phyloP scores from a whole-genome alignment of 2,329 filamentous ascomycete species.

The Talaromyces rugulosus region DNA sequence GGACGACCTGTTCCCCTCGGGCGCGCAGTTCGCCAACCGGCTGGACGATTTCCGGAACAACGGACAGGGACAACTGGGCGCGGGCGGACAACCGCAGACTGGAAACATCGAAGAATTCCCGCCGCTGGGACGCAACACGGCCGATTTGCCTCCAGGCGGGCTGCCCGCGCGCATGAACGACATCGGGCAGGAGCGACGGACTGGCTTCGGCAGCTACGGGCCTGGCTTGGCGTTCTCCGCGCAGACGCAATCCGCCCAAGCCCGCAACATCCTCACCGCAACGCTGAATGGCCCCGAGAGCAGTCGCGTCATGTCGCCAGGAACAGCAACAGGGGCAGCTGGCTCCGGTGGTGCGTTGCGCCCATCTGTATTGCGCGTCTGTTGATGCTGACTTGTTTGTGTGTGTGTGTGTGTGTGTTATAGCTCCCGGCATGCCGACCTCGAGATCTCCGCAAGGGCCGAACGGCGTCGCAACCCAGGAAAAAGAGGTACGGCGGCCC shows the following conservation, averaged over 20 bases:
- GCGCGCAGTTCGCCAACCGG: slow-evolving; percentile 48
- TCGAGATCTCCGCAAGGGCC: slow-evolving; percentile 42
- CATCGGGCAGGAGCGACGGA: slow-evolving; percentile 47
- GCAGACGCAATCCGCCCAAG: slow-evolving; percentile 35
- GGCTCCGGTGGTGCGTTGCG: slow-evolving; percentile 20
- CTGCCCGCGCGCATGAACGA: slow-evolving; percentile 37
- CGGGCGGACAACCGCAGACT: slow-evolving; percentile 49
- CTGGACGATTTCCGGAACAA: slow-evolving; percentile 56
- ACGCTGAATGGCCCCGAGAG: slow-evolving; percentile 36
- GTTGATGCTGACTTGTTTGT: not conserved
- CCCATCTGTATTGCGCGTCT: not conserved
- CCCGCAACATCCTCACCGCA: slow-evolving; percentile 26
- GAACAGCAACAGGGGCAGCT: slow-evolving; percentile 18
- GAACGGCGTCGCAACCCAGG: slow-evolving; percentile 40
- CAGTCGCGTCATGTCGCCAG: slow-evolving; percentile 33
- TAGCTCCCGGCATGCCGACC: slow-evolving; percentile 28
- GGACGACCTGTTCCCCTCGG: slow-evolving; percentile 44
- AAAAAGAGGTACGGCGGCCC: slow-evolving; percentile 32
- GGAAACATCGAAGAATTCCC: slow-evolving; percentile 59
- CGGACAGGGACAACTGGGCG: slow-evolving; percentile 51
- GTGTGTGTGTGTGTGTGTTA: not conserved
- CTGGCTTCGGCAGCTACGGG: slow-evolving; percentile 40
- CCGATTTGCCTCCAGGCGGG: slow-evolving; percentile 8
- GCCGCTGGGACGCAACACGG: slow-evolving; percentile 51
- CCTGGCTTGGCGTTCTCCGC: slow-evolving; percentile 40